A percentile compares a stretch with the other conserved stretches of the same genome.
These are phyloP conservation scores for Plasmodium yoelii DNA, from an alignment of 169 alveolate genomes.

Conservation along the genomic window DNA sequence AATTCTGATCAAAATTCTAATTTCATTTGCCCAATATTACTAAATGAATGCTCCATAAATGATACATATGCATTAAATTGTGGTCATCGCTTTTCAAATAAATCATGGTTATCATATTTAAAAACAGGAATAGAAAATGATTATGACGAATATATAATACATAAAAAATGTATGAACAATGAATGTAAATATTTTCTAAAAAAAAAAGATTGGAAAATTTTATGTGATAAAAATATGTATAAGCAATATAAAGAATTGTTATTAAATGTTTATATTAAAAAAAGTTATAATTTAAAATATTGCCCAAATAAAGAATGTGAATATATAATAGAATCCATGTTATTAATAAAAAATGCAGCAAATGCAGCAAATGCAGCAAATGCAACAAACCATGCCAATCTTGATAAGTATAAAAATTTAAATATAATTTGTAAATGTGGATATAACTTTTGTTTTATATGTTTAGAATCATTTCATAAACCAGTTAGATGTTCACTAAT, in stretches of 20 bases:
- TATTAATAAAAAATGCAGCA: background rate
- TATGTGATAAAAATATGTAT: conserved; percentile 10
- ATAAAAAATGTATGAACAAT: conserved; percentile 25
- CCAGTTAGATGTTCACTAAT: conserved; percentile 39
- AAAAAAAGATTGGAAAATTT: conserved; percentile 37
- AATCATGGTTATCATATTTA: conserved; percentile 39
- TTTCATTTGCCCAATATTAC: conserved; percentile 30
- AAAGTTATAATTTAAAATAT: conserved; percentile 24
- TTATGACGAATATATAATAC: conserved; percentile 30
- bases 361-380: background rate
- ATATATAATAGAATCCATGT: conserved; percentile 27
- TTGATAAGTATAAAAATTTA: background rate
- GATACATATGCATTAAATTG: conserved; percentile 50
- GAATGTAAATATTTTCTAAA: conserved; percentile 23
- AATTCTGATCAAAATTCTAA: background rate
- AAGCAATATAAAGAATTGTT: conserved; percentile 13
- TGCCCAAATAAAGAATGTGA: conserved; percentile 28
- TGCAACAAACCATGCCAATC: background rate
- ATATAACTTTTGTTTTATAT: conserved; percentile 32
- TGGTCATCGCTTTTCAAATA: conserved; percentile 59
- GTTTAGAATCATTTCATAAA: conserved; percentile 29
- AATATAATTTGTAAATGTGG: conserved; percentile 55
- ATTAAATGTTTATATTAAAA: conserved; percentile 21
- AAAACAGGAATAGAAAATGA: conserved; percentile 28
- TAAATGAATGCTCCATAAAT: conserved; percentile 10